These are phyloP conservation scores for Choiromyces venosus DNA, from an alignment of 495 filamentous ascomycete genomes.

Conservation along the genomic window DNA sequence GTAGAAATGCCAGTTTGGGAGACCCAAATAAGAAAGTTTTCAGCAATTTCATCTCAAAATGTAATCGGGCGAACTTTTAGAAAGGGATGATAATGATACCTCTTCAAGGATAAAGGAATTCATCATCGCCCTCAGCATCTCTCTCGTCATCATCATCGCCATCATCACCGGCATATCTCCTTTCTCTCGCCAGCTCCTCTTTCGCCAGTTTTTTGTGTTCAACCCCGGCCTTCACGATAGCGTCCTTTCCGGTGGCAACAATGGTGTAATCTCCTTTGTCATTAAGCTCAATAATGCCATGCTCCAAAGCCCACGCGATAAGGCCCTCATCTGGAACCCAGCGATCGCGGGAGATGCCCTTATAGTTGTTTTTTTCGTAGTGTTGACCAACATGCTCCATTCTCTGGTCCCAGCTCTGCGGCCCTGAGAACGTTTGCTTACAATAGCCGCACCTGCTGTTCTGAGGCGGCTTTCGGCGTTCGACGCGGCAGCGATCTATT, in stretches of 20 bases:
- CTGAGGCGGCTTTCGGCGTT: constrained; percentile 57
- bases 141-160: constrained; percentile 10
- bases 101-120: not conserved
- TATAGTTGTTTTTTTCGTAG: constrained; percentile 54
- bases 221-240: constrained; percentile 17
- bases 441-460: constrained; percentile 68
- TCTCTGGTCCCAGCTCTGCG: constrained; percentile 67
- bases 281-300: constrained; percentile 54
- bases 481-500: constrained; percentile 52
- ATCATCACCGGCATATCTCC: constrained; percentile 15
- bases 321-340: constrained; percentile 54
- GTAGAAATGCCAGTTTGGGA: not conserved
- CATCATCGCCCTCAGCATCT: constrained; percentile 29
- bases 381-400: constrained; percentile 91
- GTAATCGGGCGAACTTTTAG: not conserved
- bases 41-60: not conserved
- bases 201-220: not conserved
- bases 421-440: constrained; percentile 54
- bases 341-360: constrained; percentile 43
- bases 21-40: not conserved
- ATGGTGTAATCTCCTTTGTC: constrained; percentile 51
- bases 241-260: constrained; percentile 42
- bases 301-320: constrained; percentile 54
- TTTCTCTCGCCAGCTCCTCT: constrained; percentile 16
- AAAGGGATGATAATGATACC: not conserved